Evolutionary conservation across 2,329 filamentous ascomycete genomes (phyloP), one percentile per base, ranked within the genome.

Genomic region (Stachybotrys echinatus): DNA sequence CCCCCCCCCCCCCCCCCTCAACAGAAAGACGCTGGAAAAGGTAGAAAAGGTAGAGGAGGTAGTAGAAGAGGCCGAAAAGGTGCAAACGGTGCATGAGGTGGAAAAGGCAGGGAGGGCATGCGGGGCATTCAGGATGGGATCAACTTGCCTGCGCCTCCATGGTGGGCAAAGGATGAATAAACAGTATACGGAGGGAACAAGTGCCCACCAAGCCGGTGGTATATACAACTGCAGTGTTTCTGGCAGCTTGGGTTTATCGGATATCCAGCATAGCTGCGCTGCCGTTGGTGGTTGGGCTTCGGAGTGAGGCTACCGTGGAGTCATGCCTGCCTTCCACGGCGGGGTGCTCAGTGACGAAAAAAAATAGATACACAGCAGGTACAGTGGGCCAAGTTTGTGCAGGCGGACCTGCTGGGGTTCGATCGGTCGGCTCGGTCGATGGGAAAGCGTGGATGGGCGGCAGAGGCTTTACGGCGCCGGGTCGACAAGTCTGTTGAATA

Each of bases 71-170:
- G n/a, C n/a, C n/a, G n/a, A n/a, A n/a, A n/a, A n/a, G n/a, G n/a
- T n/a, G n/a, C n/a, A n/a, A n/a, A n/a, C n/a, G n/a, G n/a, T n/a
- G n/a, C n/a, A n/a, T n/a, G n/a, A n/a, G n/a, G n/a, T n/a, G 27
- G 27, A 8, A 34, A 34, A 34, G 27, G 27, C 10, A 14, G 27
- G 14, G 10, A 10, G 5, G 27, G 27, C 27, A 34, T 34, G 27
- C 59, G 61, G 61, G 61, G 61, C 60, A 47, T 42, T 42, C 45
- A 48, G 31, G 19, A 23, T 54, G 51, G 31, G 17, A 37, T 51
- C 55, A 52, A 65, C 68, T 55, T 65, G 75, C 73, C 72, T 75
- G 73, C 66, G 69, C 72, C 64, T 75, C 73, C 73, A 75, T 75
- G 55, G 61, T 73, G 56, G 57, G 54, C 54, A 52, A 34, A 55